A percentile compares a stretch with the other conserved stretches of the same genome.
Evolutionary conservation across 176 grass and related monocot genomes (phyloP).

Genomic region (Oryza glaberrima): DNA sequence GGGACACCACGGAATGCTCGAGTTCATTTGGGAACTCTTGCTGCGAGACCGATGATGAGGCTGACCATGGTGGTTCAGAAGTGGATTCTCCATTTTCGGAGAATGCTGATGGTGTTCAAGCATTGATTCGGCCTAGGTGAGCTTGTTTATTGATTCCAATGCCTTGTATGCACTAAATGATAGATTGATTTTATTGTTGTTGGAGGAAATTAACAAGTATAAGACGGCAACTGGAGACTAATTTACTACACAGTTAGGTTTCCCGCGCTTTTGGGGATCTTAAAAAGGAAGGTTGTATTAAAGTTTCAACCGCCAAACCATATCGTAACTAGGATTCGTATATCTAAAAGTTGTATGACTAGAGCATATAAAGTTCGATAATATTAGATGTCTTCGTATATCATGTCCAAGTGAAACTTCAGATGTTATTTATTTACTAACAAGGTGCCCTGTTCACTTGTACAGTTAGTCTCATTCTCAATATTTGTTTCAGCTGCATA

Average conservation of each 20-base stretch:
- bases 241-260: slow-evolving; percentile 15
- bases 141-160: slow-evolving; percentile 17
- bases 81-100: slow-evolving; percentile 59
- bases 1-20: slow-evolving; percentile 71
- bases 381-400: neutral
- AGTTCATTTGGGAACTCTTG: slow-evolving; percentile 79
- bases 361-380: neutral
- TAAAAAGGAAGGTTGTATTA: slow-evolving; percentile 11
- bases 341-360: neutral
- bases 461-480: neutral
- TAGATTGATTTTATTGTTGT: slow-evolving; percentile 1
- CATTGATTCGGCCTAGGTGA: slow-evolving; percentile 56
- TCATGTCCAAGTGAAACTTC: neutral
- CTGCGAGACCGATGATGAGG: slow-evolving; percentile 60
- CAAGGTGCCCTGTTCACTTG: neutral
- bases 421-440: neutral
- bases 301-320: neutral
- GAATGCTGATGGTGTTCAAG: slow-evolving; percentile 29
- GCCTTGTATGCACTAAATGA: slow-evolving; percentile 3
- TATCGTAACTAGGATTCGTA: neutral
- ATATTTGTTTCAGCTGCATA: neutral
- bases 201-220: slow-evolving; percentile 4
- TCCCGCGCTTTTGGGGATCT: neutral
- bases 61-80: slow-evolving; percentile 54
- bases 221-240: slow-evolving; percentile 5